Percentiles rank a stretch among this genome's conserved stretches.
Conservation (phyloP, 192 early-diverging fungal genomes). For the Umbelopsis isabellina region DNA sequence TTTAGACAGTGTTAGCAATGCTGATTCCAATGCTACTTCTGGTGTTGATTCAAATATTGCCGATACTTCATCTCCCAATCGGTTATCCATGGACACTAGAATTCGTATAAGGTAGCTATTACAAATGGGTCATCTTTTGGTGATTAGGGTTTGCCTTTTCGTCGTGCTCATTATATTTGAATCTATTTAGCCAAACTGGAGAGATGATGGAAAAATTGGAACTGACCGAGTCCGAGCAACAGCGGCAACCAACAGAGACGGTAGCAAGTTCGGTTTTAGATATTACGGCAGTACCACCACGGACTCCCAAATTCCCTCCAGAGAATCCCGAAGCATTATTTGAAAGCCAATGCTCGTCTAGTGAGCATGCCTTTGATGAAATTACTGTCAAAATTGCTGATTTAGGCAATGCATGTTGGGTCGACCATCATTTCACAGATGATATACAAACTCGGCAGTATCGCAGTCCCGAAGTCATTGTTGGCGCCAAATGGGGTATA, state of each 20-base stretch:
- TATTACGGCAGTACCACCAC: constrained; percentile 5
- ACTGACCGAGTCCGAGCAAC: constrained; percentile 13
- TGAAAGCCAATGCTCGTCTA: constrained; percentile 5
- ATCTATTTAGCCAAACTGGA: background rate
- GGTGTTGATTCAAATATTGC: background rate
- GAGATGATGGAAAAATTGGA: constrained; percentile 2
- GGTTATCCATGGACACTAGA: constrained; percentile 19
- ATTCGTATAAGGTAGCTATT: constrained; percentile 4
- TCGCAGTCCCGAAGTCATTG: constrained; percentile 91
- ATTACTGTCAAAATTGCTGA: constrained; percentile 92
- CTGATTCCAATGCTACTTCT: background rate
- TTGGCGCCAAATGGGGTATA: constrained; percentile 83
- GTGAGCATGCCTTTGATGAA: constrained; percentile 26
- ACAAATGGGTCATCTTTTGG: background rate
- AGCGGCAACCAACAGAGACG: constrained; percentile 7
- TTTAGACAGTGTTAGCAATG: background rate
- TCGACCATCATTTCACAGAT: constrained; percentile 88
- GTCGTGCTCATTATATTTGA: too few relatives aligned
- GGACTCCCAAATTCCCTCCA: constrained; percentile 6
- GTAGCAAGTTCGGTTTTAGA: background rate
- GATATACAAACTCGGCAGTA: constrained; percentile 98
- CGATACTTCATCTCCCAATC: background rate
- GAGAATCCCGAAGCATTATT: background rate
- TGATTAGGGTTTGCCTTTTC: background rate
- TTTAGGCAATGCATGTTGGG: constrained; percentile 96